Evolutionary conservation across 306 rosid genomes (phyloP).

Genomic region (Begonia fuchsioides): DNA sequence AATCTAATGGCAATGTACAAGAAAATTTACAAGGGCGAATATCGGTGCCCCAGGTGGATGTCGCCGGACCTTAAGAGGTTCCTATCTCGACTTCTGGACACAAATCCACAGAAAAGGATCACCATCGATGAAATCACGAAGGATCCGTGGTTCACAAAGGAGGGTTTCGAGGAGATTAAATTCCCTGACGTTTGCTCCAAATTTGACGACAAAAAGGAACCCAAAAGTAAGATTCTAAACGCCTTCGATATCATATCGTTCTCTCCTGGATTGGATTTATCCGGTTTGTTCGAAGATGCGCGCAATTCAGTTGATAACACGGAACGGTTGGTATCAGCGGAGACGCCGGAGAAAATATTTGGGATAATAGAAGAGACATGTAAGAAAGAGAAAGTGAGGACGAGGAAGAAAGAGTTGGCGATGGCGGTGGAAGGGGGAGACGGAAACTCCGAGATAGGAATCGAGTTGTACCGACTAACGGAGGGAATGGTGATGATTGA

Average conservation of each 20-base stretch:
- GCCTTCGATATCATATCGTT: constrained; percentile 77
- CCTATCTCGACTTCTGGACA: constrained; percentile 47
- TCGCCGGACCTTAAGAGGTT: constrained; percentile 32
- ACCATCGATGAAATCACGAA: constrained; percentile 19
- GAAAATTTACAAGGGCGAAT: constrained; percentile 41
- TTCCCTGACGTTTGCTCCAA: constrained; percentile 9
- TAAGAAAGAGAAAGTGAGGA: constrained; percentile 22
- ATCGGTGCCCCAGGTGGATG: constrained; percentile 33
- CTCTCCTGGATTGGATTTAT: constrained; percentile 69
- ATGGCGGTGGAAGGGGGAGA: constrained; percentile 48
- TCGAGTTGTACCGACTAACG: constrained; percentile 33
- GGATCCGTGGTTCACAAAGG: constrained; percentile 41
- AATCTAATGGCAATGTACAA: constrained; percentile 50
- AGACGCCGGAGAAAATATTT: constrained; percentile 17
- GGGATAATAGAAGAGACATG: constrained; percentile 45
- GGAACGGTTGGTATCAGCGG: constrained; percentile 36
- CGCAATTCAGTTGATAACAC: constrained; percentile 5
- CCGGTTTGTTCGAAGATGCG: constrained; percentile 48
- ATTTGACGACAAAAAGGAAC: constrained; percentile 1
- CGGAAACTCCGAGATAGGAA: constrained; percentile 33
- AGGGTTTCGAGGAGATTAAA: constrained; percentile 6
- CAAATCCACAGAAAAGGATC: constrained; percentile 51
- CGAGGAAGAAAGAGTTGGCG: constrained; percentile 30
- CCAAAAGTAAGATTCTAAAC: constrained; percentile 21
- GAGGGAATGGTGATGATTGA: constrained; percentile 25